Percentiles rank a stretch among this genome's conserved stretches.
Evolutionary conservation across 768 basidiomycete species (phyloP).

Genomic region (Russula foetens): DNA sequence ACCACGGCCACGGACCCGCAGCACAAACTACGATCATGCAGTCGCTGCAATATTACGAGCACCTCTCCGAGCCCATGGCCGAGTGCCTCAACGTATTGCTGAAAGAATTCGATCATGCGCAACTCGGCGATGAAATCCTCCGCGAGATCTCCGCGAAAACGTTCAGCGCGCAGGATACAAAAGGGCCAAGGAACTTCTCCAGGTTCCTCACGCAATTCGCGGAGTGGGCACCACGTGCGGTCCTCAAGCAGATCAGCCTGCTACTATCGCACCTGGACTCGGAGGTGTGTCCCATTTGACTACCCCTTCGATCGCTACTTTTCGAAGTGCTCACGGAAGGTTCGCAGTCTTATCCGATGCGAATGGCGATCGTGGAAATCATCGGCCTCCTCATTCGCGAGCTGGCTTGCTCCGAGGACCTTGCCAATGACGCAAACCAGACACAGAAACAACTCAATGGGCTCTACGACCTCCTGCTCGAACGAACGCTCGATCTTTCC

Average conservation of each 20-base stretch:
- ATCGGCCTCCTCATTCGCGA: constrained; percentile 81
- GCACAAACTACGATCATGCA: constrained; percentile 91
- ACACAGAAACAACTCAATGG: constrained; percentile 66
- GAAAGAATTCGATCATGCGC: constrained; percentile 80
- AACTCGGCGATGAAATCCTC: constrained; percentile 86
- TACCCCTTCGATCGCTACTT: not conserved
- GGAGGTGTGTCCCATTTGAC: constrained; percentile 47
- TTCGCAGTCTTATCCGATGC: constrained; percentile 86
- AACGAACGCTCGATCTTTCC: constrained; percentile 81
- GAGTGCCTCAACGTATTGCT: constrained; percentile 75
- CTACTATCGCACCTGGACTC: constrained; percentile 83
- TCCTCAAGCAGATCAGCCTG: constrained; percentile 85
- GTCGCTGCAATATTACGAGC: constrained; percentile 87
- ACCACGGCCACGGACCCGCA: constrained; percentile 74
- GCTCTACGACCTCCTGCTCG: constrained; percentile 77
- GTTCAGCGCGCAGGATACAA: constrained; percentile 77
- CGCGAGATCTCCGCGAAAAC: constrained; percentile 75
- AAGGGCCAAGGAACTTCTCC: constrained; percentile 80
- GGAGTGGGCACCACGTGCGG: constrained; percentile 69
- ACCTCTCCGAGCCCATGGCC: constrained; percentile 90
- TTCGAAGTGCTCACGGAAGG: not conserved
- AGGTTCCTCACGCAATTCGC: constrained; percentile 75
- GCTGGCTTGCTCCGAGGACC: constrained; percentile 49
- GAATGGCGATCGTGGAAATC: constrained; percentile 88
- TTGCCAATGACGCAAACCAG: constrained; percentile 38